Conservation (phyloP, 2,329 filamentous ascomycete genomes). For the Fusarium oligoseptatum region DNA sequence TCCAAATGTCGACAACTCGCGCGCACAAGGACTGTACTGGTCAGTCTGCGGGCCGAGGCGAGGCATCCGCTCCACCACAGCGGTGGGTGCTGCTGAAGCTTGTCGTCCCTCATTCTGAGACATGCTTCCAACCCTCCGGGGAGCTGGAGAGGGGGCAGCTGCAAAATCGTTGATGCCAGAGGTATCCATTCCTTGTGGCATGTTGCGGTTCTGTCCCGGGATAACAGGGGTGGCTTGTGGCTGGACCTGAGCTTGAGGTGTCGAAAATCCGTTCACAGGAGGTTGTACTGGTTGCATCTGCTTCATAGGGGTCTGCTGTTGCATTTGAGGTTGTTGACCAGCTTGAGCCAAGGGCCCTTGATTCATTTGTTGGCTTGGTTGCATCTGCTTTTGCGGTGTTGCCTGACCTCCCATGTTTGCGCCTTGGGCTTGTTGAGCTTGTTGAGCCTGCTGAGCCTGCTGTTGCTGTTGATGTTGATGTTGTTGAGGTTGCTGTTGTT, state of each 20-base stretch:
- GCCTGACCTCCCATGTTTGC: slow-evolving; percentile 41
- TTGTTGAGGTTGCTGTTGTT: not conserved
- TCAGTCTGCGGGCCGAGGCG: slow-evolving; percentile 62
- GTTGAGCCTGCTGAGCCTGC: slow-evolving; percentile 51
- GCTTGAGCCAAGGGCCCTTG: slow-evolving; percentile 55
- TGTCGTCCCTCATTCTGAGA: slow-evolving; percentile 52
- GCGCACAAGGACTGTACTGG: slow-evolving; percentile 68
- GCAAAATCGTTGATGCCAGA: slow-evolving; percentile 55
- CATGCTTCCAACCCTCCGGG: slow-evolving; percentile 57
- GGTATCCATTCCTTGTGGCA: slow-evolving; percentile 65
- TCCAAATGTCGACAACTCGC: slow-evolving; percentile 73
- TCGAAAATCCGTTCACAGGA: slow-evolving; percentile 54
- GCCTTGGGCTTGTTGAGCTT: slow-evolving; percentile 54
- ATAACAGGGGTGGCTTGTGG: slow-evolving; percentile 38
- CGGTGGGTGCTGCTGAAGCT: slow-evolving; percentile 31
- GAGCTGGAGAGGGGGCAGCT: slow-evolving; percentile 59
- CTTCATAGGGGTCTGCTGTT: slow-evolving; percentile 56
- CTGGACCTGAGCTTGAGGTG: slow-evolving; percentile 49
- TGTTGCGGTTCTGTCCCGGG: slow-evolving; percentile 60
- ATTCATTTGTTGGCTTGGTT: slow-evolving; percentile 48
- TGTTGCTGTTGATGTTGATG: slow-evolving; percentile 49
- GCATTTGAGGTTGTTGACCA: slow-evolving; percentile 45
- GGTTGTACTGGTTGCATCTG: slow-evolving; percentile 58
- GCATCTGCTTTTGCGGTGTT: slow-evolving; percentile 54
- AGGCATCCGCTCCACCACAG: slow-evolving; percentile 49